These are phyloP conservation scores for Fusarium sp. DNA, from an alignment of 2,329 filamentous ascomycete species.

Conservation along the genomic window DNA sequence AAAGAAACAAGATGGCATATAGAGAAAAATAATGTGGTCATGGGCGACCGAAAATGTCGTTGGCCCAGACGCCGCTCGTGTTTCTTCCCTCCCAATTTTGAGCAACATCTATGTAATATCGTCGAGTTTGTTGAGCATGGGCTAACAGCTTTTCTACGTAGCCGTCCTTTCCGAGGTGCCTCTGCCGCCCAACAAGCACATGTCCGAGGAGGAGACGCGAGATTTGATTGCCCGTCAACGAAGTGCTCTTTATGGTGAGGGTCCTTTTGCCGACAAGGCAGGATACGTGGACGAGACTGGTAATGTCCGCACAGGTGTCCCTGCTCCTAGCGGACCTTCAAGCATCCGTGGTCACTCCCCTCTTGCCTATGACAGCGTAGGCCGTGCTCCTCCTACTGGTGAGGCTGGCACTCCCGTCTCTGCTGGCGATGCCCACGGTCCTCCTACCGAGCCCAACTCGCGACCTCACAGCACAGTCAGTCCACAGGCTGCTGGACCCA, in stretches of 20 bases:
- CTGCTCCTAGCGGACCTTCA: constrained; percentile 71
- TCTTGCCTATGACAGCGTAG: constrained; percentile 75
- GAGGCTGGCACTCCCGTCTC: constrained; percentile 56
- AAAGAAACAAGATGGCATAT: constrained; percentile 52
- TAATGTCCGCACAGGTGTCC: constrained; percentile 71
- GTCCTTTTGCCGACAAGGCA: constrained; percentile 73
- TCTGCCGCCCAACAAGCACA: constrained; percentile 72
- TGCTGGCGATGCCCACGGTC: constrained; percentile 59
- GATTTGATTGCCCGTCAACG: constrained; percentile 97
- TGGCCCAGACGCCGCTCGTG: constrained; percentile 39
- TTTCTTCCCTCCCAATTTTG: constrained; percentile 42
- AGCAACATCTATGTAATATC: constrained; percentile 45
- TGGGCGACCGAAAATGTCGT: constrained; percentile 43
- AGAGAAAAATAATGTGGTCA: constrained; percentile 51
- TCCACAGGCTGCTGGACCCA: constrained; percentile 71
- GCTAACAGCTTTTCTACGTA: constrained; percentile 58
- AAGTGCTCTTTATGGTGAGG: constrained; percentile 89
- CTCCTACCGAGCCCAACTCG: constrained; percentile 64
- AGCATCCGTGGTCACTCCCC: constrained; percentile 83
- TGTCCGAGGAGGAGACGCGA: constrained; percentile 96
- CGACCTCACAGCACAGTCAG: constrained; percentile 88
- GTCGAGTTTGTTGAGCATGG: constrained; percentile 48
- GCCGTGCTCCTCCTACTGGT: constrained; percentile 53
- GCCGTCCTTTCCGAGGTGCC: constrained; percentile 63
- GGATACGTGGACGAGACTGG: constrained; percentile 77